Conservation (phyloP, 257 asterid species). For the Sherardia arvensis region DNA sequence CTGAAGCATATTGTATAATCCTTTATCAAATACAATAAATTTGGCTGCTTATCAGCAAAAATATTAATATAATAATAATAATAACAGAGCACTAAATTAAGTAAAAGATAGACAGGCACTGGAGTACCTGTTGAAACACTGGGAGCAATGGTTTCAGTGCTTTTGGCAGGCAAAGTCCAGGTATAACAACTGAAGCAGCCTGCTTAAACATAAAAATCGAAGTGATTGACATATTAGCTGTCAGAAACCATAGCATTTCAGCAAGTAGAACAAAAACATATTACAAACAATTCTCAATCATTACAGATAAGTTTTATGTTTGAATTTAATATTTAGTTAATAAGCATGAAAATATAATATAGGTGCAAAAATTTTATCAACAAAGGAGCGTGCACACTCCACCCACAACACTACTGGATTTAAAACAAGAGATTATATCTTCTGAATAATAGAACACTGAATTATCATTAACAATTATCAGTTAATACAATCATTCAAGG, state of each 20-base stretch:
- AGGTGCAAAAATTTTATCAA: not conserved
- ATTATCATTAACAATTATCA: not conserved
- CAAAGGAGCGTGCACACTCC: not conserved
- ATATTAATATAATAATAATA: not conserved
- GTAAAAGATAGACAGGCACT: not conserved
- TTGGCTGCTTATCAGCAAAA: not conserved
- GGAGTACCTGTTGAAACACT: conserved; percentile 79
- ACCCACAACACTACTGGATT: not conserved
- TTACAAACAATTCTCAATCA: not conserved
- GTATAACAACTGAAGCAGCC: conserved; percentile 91
- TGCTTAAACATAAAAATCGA: conserved; percentile 16
- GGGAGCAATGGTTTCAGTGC: conserved; percentile 95
- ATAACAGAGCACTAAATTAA: not conserved
- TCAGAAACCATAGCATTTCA: not conserved
- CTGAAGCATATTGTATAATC: not conserved
- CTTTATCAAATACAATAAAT: not conserved
- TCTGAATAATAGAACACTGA: not conserved
- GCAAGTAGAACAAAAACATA: not conserved
- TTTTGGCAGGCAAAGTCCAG: conserved; percentile 95
- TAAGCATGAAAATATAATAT: conserved; percentile 3
- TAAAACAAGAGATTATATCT: not conserved
- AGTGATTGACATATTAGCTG: not conserved
- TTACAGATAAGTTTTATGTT: not conserved
- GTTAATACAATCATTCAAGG: not conserved
- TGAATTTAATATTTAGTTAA: too few relatives aligned